Percentiles rank a stretch among this genome's conserved stretches.
phyloP scores from a whole-genome alignment of 768 basidiomycete species.

The Coprinopsis cinerea region DNA sequence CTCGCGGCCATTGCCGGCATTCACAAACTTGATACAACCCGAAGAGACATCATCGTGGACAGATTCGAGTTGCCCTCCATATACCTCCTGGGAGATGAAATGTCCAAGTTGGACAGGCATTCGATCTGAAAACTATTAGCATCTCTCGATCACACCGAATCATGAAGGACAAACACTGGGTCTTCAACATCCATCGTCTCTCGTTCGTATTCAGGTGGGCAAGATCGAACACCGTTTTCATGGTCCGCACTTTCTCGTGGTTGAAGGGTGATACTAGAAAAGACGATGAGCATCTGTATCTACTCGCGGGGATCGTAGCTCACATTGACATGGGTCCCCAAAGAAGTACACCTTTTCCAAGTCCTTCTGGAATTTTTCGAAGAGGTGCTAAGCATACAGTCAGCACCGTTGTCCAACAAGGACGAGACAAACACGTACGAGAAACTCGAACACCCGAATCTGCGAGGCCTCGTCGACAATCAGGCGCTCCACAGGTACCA shows the following conservation, averaged over 20 bases:
- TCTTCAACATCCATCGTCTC: conserved; percentile 35
- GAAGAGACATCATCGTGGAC: conserved; percentile 26
- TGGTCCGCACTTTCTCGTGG: conserved; percentile 28
- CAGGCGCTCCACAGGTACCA: conserved; percentile 38
- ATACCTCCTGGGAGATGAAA: conserved; percentile 44
- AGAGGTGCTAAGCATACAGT: conserved; percentile 31
- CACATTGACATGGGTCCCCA: conserved; percentile 50
- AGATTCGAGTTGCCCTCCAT: conserved; percentile 33
- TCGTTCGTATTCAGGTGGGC: conserved; percentile 25
- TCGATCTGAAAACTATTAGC: conserved; percentile 31
- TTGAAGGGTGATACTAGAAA: conserved; percentile 47
- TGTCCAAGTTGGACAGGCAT: conserved; percentile 44
- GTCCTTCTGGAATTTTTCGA: conserved; percentile 29
- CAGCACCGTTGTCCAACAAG: not conserved
- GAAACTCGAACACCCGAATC: conserved; percentile 41
- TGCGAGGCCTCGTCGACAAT: conserved; percentile 57
- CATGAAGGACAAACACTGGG: conserved; percentile 33
- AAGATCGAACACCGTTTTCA: conserved; percentile 44
- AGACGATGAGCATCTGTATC: not conserved
- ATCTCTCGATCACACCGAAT: not conserved
- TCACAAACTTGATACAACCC: conserved; percentile 38
- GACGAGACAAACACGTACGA: conserved; percentile 25
- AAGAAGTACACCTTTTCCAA: conserved; percentile 46
- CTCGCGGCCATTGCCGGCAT: conserved; percentile 38
- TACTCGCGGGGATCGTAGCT: conserved; percentile 13